These are phyloP conservation scores for Thelonectria rubi DNA, from an alignment of 2,329 filamentous ascomycete genomes.

Conservation along the genomic window DNA sequence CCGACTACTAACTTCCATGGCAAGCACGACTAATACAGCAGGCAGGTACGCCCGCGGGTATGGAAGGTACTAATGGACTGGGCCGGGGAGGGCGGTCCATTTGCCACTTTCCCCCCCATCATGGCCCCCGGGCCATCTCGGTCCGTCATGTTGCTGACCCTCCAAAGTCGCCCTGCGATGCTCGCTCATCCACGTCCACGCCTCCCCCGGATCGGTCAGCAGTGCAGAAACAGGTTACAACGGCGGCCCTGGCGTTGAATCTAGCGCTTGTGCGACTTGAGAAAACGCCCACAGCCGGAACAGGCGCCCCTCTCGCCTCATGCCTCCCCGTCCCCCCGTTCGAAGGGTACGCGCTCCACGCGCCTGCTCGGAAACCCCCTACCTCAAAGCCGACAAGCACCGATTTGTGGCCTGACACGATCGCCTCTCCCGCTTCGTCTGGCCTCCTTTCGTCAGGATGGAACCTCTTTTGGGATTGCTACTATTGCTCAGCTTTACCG, in stretches of 20 bases:
- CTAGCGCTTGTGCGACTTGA: constrained; percentile 22
- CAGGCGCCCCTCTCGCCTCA: constrained; percentile 7
- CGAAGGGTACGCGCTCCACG: constrained; percentile 12
- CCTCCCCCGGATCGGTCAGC: constrained; percentile 17
- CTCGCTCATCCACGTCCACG: constrained; percentile 3
- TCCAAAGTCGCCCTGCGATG: no score
- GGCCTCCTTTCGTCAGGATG: neutral
- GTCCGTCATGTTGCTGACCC: no score
- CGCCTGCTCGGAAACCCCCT: constrained; percentile 4
- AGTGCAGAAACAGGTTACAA: constrained; percentile 12
- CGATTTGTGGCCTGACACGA: constrained; percentile 20
- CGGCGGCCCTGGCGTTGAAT: constrained; percentile 14
- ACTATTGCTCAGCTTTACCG: neutral
- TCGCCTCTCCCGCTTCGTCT: neutral
- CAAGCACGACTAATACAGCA: no score
- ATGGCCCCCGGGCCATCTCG: no score
- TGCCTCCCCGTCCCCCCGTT: no score
- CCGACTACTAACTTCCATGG: no score
- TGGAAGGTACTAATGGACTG: no score
- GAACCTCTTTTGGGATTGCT: neutral
- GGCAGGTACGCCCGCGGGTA: no score
- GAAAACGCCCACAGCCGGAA: constrained; percentile 4
- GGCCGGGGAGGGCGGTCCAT: no score
- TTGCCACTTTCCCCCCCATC: no score
- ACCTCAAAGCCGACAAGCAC: constrained; percentile 1